These are phyloP conservation scores for Hygrocybe punicea DNA, from an alignment of 768 basidiomycete species.

Conservation along the genomic window DNA sequence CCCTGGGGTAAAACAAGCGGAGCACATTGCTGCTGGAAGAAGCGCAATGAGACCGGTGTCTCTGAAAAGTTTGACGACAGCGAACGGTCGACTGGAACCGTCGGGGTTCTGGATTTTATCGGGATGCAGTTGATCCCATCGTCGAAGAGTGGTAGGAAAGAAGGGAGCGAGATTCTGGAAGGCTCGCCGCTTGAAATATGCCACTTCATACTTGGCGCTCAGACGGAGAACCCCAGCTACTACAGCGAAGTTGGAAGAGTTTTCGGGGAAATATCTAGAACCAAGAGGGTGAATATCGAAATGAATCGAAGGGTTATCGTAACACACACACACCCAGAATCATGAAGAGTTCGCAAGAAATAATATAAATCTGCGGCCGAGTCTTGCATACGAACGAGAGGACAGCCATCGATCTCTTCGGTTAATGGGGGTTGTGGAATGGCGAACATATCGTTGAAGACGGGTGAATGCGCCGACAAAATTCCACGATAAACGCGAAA, in stretches of 20 bases:
- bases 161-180: conserved; percentile 1
- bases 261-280: background rate
- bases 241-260: background rate
- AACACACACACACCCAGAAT: conserved; percentile 3
- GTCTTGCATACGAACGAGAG: conserved; percentile 10
- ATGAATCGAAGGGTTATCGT: background rate
- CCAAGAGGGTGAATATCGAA: background rate
- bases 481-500: conserved; percentile 12
- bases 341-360: conserved; percentile 12
- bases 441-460: conserved; percentile 16
- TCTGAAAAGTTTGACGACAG: background rate
- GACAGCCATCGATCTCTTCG: conserved; percentile 7
- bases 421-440: conserved; percentile 11
- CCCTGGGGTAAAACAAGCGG: background rate
- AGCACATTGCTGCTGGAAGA: background rate
- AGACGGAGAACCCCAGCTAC: conserved; percentile 7
- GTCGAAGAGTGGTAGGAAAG: background rate
- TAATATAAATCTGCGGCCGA: background rate
- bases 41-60: background rate
- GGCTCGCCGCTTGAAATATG: background rate
- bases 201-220: conserved; percentile 8
- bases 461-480: conserved; percentile 8
- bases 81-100: background rate
- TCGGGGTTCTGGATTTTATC: background rate
- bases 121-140: background rate